Evolutionary conservation across 805 yeast genomes (phyloP), one percentile per base, ranked within the genome.

Genomic region (Cyberlindnera sargentensis): DNA sequence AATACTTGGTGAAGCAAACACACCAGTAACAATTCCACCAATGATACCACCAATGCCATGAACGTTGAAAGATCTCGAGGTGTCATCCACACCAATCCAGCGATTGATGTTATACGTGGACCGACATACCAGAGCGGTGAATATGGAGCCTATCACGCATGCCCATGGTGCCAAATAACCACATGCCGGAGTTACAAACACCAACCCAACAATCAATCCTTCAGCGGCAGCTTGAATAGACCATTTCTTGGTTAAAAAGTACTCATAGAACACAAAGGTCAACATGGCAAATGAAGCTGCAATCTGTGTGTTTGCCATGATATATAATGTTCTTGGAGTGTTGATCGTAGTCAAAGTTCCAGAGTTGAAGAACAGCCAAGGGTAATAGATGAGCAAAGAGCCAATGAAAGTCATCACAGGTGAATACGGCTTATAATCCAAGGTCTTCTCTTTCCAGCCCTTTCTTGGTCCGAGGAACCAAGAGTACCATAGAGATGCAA

Each of bases 301-400:
- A 44, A 93, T 58, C 62, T 90, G 93, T 6, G 97, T 82, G 67
- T 93, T 91, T 80, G 89, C 78, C 63, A 90, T 80, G 25, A 96
- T 89, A 61, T 88, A 89, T 6, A 86, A 80, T 1, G 95, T 89
- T 57, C 88, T 80, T 52, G 89, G 67, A 41, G 87, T 84, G 6
- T 95, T 91, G 28, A 85, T 80, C 8, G 80, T 73, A 46, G 95
- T 83, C 45, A 54, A 41, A 7, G 95, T 82, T 45, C 90, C 93
- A 7, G 96, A 93, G 63, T 91, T 93, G 74, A 91, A 91, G 38
- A 91, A 88, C 46, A 91, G 72, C 99, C 99, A 91, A n/a, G 98
- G 97, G 59, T 85, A 81, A 81, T 95, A 91, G 52, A 91, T 77
- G 38, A 91, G 63, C 23, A 80, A 64, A 1, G 96, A 88, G 39